These are phyloP conservation scores for Akanthomyces dipterigenus DNA, from an alignment of 2,329 filamentous ascomycete species.

Conservation along the genomic window DNA sequence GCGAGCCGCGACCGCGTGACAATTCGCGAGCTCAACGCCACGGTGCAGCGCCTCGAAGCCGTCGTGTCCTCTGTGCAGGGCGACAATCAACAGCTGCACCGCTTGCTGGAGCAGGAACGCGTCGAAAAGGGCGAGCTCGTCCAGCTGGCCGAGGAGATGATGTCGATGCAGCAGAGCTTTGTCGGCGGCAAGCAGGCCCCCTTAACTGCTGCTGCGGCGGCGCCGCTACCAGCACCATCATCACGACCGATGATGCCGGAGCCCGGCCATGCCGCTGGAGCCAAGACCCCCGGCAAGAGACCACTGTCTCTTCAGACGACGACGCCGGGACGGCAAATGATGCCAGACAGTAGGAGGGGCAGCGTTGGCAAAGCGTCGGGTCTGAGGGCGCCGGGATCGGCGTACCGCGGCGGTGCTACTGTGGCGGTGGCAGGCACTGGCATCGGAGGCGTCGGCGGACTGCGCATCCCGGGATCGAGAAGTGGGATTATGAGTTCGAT, in stretches of 20 bases:
- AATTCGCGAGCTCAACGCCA: constrained; percentile 63
- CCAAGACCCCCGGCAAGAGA: constrained; percentile 17
- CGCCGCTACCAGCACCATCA: not conserved
- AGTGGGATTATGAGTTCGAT: constrained; percentile 80
- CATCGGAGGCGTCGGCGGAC: constrained; percentile 37
- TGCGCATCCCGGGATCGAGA: constrained; percentile 26
- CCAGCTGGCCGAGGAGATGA: constrained; percentile 76
- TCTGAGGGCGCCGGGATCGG: constrained; percentile 53
- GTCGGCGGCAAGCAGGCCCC: constrained; percentile 16
- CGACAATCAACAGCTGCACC: constrained; percentile 60
- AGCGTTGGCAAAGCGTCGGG: constrained; percentile 51
- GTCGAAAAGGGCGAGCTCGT: constrained; percentile 82
- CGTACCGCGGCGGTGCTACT: constrained; percentile 26
- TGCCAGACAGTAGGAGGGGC: constrained; percentile 41
- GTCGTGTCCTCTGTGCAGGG: constrained; percentile 63
- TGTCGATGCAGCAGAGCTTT: constrained; percentile 53
- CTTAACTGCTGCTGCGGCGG: no score
- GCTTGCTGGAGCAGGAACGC: constrained; percentile 64
- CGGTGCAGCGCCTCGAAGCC: constrained; percentile 66
- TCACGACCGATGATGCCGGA: constrained; percentile 15
- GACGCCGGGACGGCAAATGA: constrained; percentile 1
- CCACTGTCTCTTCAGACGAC: constrained; percentile 1
- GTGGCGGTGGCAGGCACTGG: constrained; percentile 23
- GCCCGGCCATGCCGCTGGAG: constrained; percentile 14
- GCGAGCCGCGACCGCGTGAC: constrained; percentile 61